Evolutionary conservation across 1,284 basidiomycete genomes (phyloP), one percentile per base, ranked within the genome.

Genomic region (Chalciporus piperatoides): DNA sequence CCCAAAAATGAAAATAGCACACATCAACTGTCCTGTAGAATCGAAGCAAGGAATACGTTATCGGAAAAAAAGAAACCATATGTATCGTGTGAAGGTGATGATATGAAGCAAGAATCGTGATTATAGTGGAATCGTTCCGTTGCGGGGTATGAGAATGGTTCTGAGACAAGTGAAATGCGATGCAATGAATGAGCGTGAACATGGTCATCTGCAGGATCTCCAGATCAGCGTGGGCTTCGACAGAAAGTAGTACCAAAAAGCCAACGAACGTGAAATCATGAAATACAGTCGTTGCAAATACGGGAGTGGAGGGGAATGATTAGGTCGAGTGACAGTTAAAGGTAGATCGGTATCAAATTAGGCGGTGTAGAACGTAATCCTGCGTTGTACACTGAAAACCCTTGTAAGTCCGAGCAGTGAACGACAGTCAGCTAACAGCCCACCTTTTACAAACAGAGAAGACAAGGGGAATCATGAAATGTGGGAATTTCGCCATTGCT

Each of bases 301-400:
- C 21, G 21, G 21, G 19, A 3, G 21, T 61, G 55, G 33, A 39
- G 41, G 51, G 17, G 39, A 42, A 44, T 44, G 49, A 66, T 66
- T 69, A 66, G 51, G 63, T 59, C 60, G 47, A 54, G 38, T 46
- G 54, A 56, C 53, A 42, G 51, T 15, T 49, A 25, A 11, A 45
- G 52, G 53, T 62, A 60, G 48, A 52, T 64, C 60, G 30, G n/a
- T 25, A 63, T 60, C 67, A 55, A 46, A 58, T 54, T 44, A 55
- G 21, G 51, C 36, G 53, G 45, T 51, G 54, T 60, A 65, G 49
- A 61, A 60, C 48, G 57, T 62, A 60, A 48, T 51, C 49, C 43
- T 55, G 61, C 56, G 49, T 55, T 56, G 59, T 61, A 68, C 60
- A 68, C 65, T 67, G 21, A 47, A 28, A 11, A 6, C 41, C 36